phyloP scores from a whole-genome alignment of 495 filamentous ascomycete genomes.

The Zalerion maritima region DNA sequence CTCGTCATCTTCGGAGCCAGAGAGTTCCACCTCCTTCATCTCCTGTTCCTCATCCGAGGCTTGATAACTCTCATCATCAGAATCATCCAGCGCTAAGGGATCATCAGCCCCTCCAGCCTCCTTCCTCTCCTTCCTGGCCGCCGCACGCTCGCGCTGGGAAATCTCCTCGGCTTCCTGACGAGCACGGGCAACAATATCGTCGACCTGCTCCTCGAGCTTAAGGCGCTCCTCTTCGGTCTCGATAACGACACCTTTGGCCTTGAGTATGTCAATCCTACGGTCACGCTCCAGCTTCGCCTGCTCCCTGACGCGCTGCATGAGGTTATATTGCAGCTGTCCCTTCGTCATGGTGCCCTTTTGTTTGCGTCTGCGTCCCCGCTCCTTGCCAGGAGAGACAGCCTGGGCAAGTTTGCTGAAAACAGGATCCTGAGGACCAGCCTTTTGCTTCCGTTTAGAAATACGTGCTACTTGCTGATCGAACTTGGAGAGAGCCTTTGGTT shows the following conservation, averaged over 20 bases:
- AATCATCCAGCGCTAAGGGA: conserved; percentile 44
- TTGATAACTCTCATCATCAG: conserved; percentile 45
- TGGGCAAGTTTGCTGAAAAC: conserved; percentile 61
- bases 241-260: conserved; percentile 65
- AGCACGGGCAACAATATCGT: conserved; percentile 75
- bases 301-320: conserved; percentile 55
- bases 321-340: conserved; percentile 49
- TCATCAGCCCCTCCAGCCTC: conserved; percentile 30
- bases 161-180: conserved; percentile 68
- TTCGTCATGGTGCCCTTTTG: conserved; percentile 41
- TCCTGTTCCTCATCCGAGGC: conserved; percentile 35
- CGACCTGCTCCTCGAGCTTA: conserved; percentile 60
- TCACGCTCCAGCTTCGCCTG: conserved; percentile 72
- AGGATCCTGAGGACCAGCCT: too few species aligned
- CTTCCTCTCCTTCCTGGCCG: conserved; percentile 42
- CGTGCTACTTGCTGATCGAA: too few species aligned
- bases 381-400: conserved; percentile 46
- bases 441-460: too few species aligned
- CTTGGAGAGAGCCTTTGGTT: too few species aligned
- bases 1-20: conserved; percentile 22
- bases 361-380: conserved; percentile 18
- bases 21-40: conserved; percentile 25
- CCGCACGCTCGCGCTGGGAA: conserved; percentile 56
- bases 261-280: conserved; percentile 60
- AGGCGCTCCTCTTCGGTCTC: conserved; percentile 76